Conservation (phyloP, 495 filamentous ascomycete species). For the Acidiella bohemica region DNA sequence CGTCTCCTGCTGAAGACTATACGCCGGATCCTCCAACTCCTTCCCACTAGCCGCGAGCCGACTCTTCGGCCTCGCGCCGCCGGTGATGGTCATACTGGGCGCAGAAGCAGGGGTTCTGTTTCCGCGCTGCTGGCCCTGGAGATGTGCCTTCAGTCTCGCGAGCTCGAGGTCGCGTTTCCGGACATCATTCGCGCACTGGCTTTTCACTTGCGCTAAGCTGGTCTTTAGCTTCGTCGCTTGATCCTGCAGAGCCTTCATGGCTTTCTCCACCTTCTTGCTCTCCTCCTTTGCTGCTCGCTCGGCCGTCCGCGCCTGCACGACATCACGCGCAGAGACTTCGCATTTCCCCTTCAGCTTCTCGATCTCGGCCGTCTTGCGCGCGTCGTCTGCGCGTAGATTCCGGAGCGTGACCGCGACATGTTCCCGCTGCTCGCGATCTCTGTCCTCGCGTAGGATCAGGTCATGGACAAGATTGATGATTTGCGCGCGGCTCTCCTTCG, state of each 20-base stretch:
- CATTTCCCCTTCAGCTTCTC: conserved; percentile 54
- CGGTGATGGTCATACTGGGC: conserved; percentile 42
- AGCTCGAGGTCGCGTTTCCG: conserved; percentile 84
- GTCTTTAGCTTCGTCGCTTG: conserved; percentile 66
- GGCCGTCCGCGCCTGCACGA: conserved; percentile 59
- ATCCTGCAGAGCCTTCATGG: conserved; percentile 56
- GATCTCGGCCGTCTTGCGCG: conserved; percentile 21
- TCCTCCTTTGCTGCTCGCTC: conserved; percentile 56
- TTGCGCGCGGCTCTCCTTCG: conserved; percentile 60
- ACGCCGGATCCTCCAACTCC: conserved; percentile 44
- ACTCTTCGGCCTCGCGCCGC: conserved; percentile 14
- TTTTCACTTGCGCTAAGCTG: conserved; percentile 64
- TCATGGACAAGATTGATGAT: conserved; percentile 91
- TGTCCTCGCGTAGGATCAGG: conserved; percentile 61
- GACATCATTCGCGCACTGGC: conserved; percentile 81
- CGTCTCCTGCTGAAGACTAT: conserved; percentile 73
- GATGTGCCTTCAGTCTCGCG: conserved; percentile 70
- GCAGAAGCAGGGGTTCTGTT: conserved; percentile 35
- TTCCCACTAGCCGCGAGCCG: conserved; percentile 30
- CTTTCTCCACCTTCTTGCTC: conserved; percentile 55
- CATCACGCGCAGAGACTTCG: conserved; percentile 58
- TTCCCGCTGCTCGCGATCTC: conserved; percentile 51
- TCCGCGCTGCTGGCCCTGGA: conserved; percentile 39
- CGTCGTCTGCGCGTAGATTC: conserved; percentile 49
- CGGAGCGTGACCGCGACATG: conserved; percentile 72